Conservation (phyloP, 352 stramenopile species). For the Pythium periplocum region DNA sequence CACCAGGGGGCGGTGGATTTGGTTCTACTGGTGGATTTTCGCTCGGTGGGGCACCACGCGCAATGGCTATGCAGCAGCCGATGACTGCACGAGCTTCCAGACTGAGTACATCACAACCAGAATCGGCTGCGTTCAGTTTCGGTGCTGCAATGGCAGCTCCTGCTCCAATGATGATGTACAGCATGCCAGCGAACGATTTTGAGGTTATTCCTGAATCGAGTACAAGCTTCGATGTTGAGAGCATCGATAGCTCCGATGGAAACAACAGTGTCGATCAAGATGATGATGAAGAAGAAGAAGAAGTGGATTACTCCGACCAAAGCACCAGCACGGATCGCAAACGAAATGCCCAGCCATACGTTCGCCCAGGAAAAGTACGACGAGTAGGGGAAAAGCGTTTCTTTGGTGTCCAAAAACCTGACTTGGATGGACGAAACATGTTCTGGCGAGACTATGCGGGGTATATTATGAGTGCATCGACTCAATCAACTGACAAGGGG, state of each 20-base stretch:
- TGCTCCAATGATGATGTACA: background rate
- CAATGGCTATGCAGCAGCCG: no score
- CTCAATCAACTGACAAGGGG: background rate
- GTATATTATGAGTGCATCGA: constrained; percentile 17
- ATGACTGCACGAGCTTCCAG: background rate
- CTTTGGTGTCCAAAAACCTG: constrained; percentile 22
- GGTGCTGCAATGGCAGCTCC: background rate
- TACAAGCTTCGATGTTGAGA: constrained; percentile 3
- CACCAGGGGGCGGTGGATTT: no score
- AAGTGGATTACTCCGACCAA: background rate
- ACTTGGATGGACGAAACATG: constrained; percentile 30
- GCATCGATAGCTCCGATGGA: constrained; percentile 7
- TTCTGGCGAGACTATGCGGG: constrained; percentile 65
- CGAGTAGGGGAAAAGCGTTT: constrained; percentile 38
- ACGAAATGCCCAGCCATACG: constrained; percentile 17
- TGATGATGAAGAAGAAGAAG: constrained; percentile 5
- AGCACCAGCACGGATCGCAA: constrained; percentile 2
- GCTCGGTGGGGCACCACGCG: no score
- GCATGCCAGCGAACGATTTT: background rate
- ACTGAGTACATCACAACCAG: background rate
- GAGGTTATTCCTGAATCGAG: constrained; percentile 1
- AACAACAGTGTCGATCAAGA: constrained; percentile 8
- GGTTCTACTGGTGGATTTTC: no score
- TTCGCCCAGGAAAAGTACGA: constrained; percentile 38
- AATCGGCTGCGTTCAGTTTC: background rate